Conservation (phyloP, 2,329 filamentous ascomycete genomes). For the Fusarium protoensiforme region DNA sequence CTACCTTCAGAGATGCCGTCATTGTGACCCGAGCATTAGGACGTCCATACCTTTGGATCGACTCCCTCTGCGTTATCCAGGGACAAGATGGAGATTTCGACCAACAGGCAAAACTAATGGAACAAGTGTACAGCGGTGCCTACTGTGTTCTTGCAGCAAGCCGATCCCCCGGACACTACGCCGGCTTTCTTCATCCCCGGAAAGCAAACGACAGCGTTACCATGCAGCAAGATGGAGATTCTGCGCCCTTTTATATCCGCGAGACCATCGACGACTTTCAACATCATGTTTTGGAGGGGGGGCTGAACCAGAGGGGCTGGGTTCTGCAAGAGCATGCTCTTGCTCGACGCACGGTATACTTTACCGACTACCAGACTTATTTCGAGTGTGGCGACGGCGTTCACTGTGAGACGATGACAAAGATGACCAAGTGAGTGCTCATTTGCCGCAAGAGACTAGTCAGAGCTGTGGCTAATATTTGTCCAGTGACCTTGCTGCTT, state of each 20-base stretch:
- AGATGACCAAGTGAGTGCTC: neutral
- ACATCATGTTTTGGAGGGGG: conserved; percentile 42
- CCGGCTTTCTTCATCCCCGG: neutral
- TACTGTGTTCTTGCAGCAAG: conserved; percentile 13
- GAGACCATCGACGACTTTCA: neutral
- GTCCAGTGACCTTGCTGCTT: neutral
- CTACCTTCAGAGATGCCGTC: neutral
- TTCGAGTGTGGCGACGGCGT: conserved; percentile 53
- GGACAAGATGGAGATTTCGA: neutral
- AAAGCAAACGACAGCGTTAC: neutral
- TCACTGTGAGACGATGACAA: conserved; percentile 30
- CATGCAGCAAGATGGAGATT: neutral
- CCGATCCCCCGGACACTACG: conserved; percentile 46
- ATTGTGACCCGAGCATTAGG: neutral
- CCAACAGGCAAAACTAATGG: conserved; percentile 18
- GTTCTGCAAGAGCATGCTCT: conserved; percentile 53
- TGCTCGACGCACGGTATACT: conserved; percentile 51
- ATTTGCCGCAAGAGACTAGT: neutral
- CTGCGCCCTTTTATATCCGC: neutral
- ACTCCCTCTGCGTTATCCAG: neutral
- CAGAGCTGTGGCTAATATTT: neutral
- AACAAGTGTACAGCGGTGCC: conserved; percentile 21
- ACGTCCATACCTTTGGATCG: neutral
- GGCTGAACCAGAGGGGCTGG: conserved; percentile 51
- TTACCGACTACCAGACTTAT: conserved; percentile 49